These are phyloP conservation scores for Suillus ampliporus DNA, from an alignment of 768 basidiomycete species.

Conservation along the genomic window DNA sequence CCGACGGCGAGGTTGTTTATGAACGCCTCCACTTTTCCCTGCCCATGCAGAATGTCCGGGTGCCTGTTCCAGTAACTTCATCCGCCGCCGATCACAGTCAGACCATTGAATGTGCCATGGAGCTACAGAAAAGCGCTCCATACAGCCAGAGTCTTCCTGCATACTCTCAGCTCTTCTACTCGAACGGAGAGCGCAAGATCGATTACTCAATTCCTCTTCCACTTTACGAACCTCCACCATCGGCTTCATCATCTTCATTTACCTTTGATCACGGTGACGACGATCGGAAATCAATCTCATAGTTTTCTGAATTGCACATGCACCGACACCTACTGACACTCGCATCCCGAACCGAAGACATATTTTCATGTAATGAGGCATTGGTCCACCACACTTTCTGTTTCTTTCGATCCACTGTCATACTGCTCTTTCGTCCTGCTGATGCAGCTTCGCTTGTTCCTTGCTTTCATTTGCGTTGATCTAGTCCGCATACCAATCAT, in stretches of 20 bases:
- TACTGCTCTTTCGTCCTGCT: neutral
- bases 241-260: constrained; percentile 10
- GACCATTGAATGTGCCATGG: constrained; percentile 12
- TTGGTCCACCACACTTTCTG: constrained; percentile 2
- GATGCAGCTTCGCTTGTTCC: neutral
- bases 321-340: neutral
- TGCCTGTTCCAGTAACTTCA: constrained; percentile 29
- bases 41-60: constrained; percentile 57
- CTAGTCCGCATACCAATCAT: constrained; percentile 16
- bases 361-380: neutral
- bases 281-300: constrained; percentile 14
- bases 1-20: constrained; percentile 34
- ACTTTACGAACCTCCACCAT: constrained; percentile 54
- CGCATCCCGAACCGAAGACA: neutral
- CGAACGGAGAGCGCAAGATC: constrained; percentile 74
- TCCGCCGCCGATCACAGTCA: constrained; percentile 7
- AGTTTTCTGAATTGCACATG: constrained; percentile 6
- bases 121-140: constrained; percentile 20
- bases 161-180: constrained; percentile 79
- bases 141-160: constrained; percentile 56
- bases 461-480: constrained; percentile 19
- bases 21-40: constrained; percentile 45
- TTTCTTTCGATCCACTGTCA: constrained; percentile 5
- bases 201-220: constrained; percentile 71
- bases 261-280: constrained; percentile 8